These are phyloP conservation scores for Monosporascus sp. DNA, from an alignment of 2,329 filamentous ascomycete species.

Conservation along the genomic window DNA sequence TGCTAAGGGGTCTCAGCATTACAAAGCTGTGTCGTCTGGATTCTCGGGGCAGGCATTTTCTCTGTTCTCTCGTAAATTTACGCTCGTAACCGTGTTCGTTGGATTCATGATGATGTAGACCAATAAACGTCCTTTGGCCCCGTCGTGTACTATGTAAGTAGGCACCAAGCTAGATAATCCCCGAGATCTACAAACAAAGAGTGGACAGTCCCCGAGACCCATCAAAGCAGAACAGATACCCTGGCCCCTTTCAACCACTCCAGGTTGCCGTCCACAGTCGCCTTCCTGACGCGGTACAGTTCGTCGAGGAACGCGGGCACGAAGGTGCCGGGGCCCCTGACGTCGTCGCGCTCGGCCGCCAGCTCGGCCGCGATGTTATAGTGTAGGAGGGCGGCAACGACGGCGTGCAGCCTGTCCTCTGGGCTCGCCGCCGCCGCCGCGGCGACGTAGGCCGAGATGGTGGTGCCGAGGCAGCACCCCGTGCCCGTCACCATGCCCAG, in stretches of 20 bases:
- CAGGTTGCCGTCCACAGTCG: constrained; percentile 40
- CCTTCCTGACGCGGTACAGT: constrained; percentile 44
- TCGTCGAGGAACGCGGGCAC: constrained; percentile 80
- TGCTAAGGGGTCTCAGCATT: no score
- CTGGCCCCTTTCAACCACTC: constrained; percentile 49
- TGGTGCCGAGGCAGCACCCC: constrained; percentile 81
- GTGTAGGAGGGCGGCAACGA: constrained; percentile 66
- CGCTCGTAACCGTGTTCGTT: no score
- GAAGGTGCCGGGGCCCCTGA: constrained; percentile 79
- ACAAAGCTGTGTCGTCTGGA: no score
- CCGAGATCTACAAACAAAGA: no score
- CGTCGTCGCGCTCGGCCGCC: constrained; percentile 58
- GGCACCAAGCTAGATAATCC: no score
- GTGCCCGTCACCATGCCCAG: constrained; percentile 70
- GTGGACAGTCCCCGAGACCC: no score
- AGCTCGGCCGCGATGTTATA: constrained; percentile 71
- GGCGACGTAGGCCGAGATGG: constrained; percentile 69
- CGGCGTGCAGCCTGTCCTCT: constrained; percentile 64
- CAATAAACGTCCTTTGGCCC: no score
- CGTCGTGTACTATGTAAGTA: no score
- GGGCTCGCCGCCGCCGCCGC: constrained; percentile 47
- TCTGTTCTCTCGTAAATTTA: no score
- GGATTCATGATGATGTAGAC: no score
- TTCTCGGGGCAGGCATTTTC: no score
- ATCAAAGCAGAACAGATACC: constrained; percentile 33